Evolutionary conservation across 140 eudicot species (phyloP), one percentile per base, ranked within the genome.

Genomic region (Senecio squalidus): DNA sequence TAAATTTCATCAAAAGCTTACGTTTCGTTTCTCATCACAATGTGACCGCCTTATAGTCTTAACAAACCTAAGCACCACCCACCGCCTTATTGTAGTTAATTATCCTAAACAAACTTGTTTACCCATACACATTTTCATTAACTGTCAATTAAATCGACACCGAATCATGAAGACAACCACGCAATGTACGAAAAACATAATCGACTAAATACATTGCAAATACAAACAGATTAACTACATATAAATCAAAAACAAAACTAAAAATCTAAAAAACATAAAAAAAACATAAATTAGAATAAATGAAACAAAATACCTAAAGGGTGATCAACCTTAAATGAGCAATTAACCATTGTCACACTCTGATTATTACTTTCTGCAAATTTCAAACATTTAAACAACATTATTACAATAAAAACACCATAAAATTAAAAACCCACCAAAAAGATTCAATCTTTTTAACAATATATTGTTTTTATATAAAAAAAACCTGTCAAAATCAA

Each of bases 331-430:
- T 81, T 76, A 82, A 85, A 85, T 4, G 55, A 57, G 41, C 77
- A 71, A 21, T 78, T 84, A 26, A 77, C 89, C 95, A 85, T 85
- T 55, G 43, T n/a, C n/a, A n/a, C n/a, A n/a, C n/a, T n/a, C 66
- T 58, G 62, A 59, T 41, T 62, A 40, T 67, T 43, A 8, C 58
- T 47, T 57, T 55, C 94, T 80, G 94, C 70, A 63, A 74, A 74
- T 65, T 64, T 79, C 58, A 76, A 68, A 60, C 80, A 80, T 30
- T 55, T 43, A 52, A 79, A 67, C 48, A 79, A 49, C 85, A 76
- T 78, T 56, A 46, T 56, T 55, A 10, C 28, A 63, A 50, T 3
- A 33, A 18, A 20, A 46, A 45, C 39, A 31, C 38, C 38, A 0
- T n/a, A n/a, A n/a, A n/a, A n/a, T n/a, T n/a, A n/a, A n/a, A n/a